Evolutionary conservation across 768 basidiomycete genomes (phyloP).

Genomic region (Boletus eberwhitei): DNA sequence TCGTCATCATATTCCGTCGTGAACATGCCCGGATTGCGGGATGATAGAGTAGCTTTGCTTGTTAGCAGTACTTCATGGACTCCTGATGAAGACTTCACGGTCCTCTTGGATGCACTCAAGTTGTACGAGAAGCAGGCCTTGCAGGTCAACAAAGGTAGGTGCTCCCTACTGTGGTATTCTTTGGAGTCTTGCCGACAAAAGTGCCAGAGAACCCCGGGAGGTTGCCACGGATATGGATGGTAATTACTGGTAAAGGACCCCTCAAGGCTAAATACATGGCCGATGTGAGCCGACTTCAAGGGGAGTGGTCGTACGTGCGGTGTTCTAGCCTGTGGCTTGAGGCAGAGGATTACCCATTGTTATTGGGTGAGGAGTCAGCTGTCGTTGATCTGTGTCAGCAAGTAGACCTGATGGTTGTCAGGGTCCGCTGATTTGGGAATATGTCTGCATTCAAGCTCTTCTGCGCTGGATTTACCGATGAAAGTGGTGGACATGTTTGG

Average conservation of each 20-base stretch:
- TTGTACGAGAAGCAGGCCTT: slow-evolving; percentile 63
- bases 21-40: slow-evolving; percentile 48
- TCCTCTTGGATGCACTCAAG: slow-evolving; percentile 73
- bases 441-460: slow-evolving; percentile 87
- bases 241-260: slow-evolving; percentile 91
- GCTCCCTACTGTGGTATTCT: background rate
- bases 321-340: slow-evolving; percentile 87
- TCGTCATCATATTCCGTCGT: slow-evolving; percentile 14
- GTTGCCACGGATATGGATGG: slow-evolving; percentile 75
- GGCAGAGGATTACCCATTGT: slow-evolving; percentile 81
- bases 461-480: slow-evolving; percentile 93
- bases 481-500: slow-evolving; percentile 99
- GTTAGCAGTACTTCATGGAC: slow-evolving; percentile 98
- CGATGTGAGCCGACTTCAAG: slow-evolving; percentile 55
- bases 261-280: slow-evolving; percentile 71
- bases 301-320: slow-evolving; percentile 69
- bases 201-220: slow-evolving; percentile 18
- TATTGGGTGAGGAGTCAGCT: slow-evolving; percentile 58
- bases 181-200: background rate
- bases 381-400: background rate
- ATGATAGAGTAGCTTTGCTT: slow-evolving; percentile 79
- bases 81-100: slow-evolving; percentile 89
- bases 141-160: slow-evolving; percentile 23
- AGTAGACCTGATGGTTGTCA: slow-evolving; percentile 27
- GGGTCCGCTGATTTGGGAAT: slow-evolving; percentile 92